Base-by-base conservation (phyloP, 2,329 filamentous ascomycete genomes). In the Xylaria polymorpha region DNA sequence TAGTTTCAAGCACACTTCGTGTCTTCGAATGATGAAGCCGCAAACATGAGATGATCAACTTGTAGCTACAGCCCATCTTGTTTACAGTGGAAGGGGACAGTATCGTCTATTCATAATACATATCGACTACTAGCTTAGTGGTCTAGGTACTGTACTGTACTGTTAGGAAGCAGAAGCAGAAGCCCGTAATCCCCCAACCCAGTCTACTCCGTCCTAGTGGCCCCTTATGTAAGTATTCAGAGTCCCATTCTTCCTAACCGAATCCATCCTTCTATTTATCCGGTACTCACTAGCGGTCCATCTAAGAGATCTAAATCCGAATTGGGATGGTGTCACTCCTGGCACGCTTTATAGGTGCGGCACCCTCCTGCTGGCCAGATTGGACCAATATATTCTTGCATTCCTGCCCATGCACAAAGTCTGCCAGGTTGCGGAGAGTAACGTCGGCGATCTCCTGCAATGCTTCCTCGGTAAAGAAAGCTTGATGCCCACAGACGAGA, bases 391-490 rank as follows among this genome's bases (percentile, higher is more conserved):
- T 70, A 50, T 75, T 72, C 53, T 72, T 68, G 67, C 77, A 77
- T 12, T 61, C 61, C 7, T 68, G 69, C 8, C 61, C 63, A 14
- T 71, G 68, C n/a, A 73, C 22, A 22, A 85, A 84, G 68, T 86
- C 84, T 35, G 81, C 81, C 3, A 90, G 75, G 76, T 91, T 91
- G 65, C 80, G 78, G 69, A 91, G 74, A 1, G 89, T 91, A 61
- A 83, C 85, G 55, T 86, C 84, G 1, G 89, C 85, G 73, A 92
- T 92, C 79, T 91, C 88, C 8, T 81, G 80, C 58, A 92, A 79
- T 0, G 90, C 90, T 79, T 92, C 89, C 41, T 86, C 81, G 5
- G 90, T 92, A 74, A 92, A 90, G 80, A 92, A 92, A 1, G 88
- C 90, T 81, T 92, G 90, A 73, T 92, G 90, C 0, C 90, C 89